Evolutionary conservation across 2,329 filamentous ascomycete species (phyloP), one percentile per base, ranked within the genome.

Genomic region (Cadophora malorum): DNA sequence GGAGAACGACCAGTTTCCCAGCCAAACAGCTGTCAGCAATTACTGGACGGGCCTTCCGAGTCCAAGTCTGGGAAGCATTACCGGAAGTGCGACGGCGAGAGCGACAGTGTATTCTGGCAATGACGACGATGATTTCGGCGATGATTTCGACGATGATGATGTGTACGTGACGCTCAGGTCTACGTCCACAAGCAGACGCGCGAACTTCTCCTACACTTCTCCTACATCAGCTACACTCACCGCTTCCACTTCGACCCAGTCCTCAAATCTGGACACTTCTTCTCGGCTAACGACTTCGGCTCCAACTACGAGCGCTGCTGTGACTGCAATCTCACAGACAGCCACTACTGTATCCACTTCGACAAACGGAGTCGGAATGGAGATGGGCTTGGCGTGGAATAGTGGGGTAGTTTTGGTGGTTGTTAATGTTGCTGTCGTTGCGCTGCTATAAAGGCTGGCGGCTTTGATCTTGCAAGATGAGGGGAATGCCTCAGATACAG

Each of bases 31-130:
- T 25, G 77, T 81, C 14, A 80, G 79, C 65, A 71, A 81, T 41
- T 83, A 83, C 68, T 82, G 79, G 71, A 82, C 81, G 1, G 73
- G 78, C 1, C 77, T 71, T 31, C 78, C 73, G 1, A 68, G 67
- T 8, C 78, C 80, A 65, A 81, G 80, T 0, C 78, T 80, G 0
- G 82, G 82, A 14, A 60, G 70, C 14, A 82, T 84, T 63, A 82
- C 80, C 16, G 81, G 82, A n/a, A 78, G 76, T 49, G 80, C 79
- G 8, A 77, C 79, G 28, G 75, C 73, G 33, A 69, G 70, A 53
- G 41, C 65, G 62, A 68, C 60, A 3, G 61, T 14, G 16, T 69
- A 25, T 16, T 60, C 62, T 8, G 65, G 66, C 61, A 5, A 12
- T 2, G 35, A 41, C 10, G 69, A 66, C 10, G 35, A 59, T 31